Evolutionary conservation across 768 basidiomycete genomes (phyloP).

Genomic region (Rhodotorula paludigena): DNA sequence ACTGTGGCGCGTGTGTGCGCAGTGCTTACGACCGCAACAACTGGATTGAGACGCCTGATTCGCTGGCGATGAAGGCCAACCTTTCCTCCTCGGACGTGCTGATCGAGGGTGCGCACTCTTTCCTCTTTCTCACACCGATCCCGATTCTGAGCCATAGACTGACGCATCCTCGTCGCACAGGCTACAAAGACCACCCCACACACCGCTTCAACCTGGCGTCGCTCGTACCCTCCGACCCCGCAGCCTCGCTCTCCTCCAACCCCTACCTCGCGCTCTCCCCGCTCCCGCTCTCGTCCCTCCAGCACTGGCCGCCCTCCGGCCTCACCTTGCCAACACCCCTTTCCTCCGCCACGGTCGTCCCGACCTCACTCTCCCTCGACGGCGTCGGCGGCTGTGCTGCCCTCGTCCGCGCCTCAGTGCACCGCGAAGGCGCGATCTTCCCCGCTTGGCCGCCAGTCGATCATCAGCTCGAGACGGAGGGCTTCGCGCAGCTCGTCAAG

Average conservation of each 20-base stretch:
- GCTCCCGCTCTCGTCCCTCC: constrained; percentile 4
- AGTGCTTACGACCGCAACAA: constrained; percentile 41
- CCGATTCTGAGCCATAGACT: background rate
- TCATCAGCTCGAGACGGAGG: constrained; percentile 41
- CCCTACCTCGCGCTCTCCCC: background rate
- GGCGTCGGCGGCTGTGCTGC: constrained; percentile 38
- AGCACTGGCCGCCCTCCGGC: background rate
- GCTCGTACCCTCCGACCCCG: constrained; percentile 5
- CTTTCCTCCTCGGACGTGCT: constrained; percentile 18
- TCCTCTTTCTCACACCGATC: no score
- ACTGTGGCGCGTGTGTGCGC: no score
- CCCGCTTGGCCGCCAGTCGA: constrained; percentile 36
- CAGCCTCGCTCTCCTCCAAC: constrained; percentile 3
- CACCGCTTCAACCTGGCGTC: constrained; percentile 38
- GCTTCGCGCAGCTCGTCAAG: constrained; percentile 38
- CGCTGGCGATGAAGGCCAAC: constrained; percentile 12
- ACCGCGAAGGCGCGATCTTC: constrained; percentile 38
- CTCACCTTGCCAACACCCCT: background rate
- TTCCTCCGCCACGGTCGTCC: background rate
- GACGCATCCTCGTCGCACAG: background rate
- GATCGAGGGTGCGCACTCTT: constrained; percentile 34
- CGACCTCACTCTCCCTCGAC: constrained; percentile 19
- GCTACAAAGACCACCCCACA: constrained; percentile 30
- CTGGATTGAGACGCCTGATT: constrained; percentile 40
- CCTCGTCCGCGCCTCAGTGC: constrained; percentile 35